Evolutionary conservation across 345 rosid species (phyloP).

Genomic region (Pistacia vera): DNA sequence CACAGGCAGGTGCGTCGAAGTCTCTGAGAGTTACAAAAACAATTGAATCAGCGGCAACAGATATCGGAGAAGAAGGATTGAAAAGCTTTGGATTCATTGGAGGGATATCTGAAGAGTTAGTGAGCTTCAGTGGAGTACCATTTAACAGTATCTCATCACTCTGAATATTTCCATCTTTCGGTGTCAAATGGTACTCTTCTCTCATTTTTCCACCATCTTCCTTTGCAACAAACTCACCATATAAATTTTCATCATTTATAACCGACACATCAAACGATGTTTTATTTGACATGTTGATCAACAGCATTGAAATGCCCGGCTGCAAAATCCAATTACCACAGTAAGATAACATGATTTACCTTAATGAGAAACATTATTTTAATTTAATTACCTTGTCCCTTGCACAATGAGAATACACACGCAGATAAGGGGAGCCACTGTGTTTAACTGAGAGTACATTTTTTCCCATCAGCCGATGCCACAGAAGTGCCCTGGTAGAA

Average conservation of each 20-base stretch:
- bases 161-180: slow-evolving; percentile 52
- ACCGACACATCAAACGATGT: slow-evolving; percentile 38
- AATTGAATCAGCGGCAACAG: slow-evolving; percentile 41
- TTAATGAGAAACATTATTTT: no score
- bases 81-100: slow-evolving; percentile 43
- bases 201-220: slow-evolving; percentile 14
- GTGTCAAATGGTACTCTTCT: slow-evolving; percentile 68
- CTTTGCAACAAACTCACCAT: background rate
- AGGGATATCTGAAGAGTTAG: slow-evolving; percentile 42
- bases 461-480: slow-evolving; percentile 69
- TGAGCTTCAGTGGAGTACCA: slow-evolving; percentile 50
- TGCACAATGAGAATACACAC: slow-evolving; percentile 60
- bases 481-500: slow-evolving; percentile 47
- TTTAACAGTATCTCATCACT: slow-evolving; percentile 60
- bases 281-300: slow-evolving; percentile 55
- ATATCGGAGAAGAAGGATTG: slow-evolving; percentile 34
- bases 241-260: slow-evolving; percentile 32
- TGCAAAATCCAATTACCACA: background rate
- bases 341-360: background rate
- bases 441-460: slow-evolving; percentile 37
- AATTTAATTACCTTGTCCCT: slow-evolving; percentile 35
- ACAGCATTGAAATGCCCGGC: slow-evolving; percentile 41
- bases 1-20: slow-evolving; percentile 60
- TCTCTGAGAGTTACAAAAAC: slow-evolving; percentile 42
- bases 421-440: slow-evolving; percentile 40